Evolutionary conservation across 2,329 filamentous ascomycete species (phyloP), one percentile per base, ranked within the genome.

Genomic region (Sclerotinia spermophila): DNA sequence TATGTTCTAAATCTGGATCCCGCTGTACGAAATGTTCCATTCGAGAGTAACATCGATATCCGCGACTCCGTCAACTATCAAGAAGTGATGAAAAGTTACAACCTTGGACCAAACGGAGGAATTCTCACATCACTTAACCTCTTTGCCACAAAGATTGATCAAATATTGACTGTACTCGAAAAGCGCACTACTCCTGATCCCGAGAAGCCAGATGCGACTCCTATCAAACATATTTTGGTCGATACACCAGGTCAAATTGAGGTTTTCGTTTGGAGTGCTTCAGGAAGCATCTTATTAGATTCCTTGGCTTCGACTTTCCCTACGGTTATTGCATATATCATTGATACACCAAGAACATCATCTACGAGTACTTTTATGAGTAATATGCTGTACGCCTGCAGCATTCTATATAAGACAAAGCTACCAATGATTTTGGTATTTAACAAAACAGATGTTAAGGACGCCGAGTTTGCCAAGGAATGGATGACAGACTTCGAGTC

Each of bases 401-500:
- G 92, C 72, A 99, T 99, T 74, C 87, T 99, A 24, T 99, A 99
- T 87, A 98, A 98, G 84, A 98, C 95, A 2, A 97, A 97, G 80
- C 85, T 99, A 0, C 96, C 96, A 35, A 99, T 99, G 96, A 96
- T 99, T 68, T 84, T 99, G 11, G 96, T 99, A 17, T 98, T 99
- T 86, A 99, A 99, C 85, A 99, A 99, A 84, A 97, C 94, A 0
- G 96, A 99, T 78, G 93, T 97, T 56, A 93, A 97, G 80, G 92
- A 96, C 77, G 93, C 94, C 0, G 87, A 88, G 38, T 97, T 97
- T 78, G 96, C 94, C 1, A 96, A 95, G 82, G 94, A 98, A 79
- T 99, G 96, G 96, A 99, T 99, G 96, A 97, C 94, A 8, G 95
- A 99, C 81, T 99, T 97, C 78, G 96, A 99, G 75, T 89, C 92